Evolutionary conservation across 1,139 yeast genomes (phyloP), one percentile per base, ranked within the genome.

Genomic region (Nakaseomyces nivariensis): DNA sequence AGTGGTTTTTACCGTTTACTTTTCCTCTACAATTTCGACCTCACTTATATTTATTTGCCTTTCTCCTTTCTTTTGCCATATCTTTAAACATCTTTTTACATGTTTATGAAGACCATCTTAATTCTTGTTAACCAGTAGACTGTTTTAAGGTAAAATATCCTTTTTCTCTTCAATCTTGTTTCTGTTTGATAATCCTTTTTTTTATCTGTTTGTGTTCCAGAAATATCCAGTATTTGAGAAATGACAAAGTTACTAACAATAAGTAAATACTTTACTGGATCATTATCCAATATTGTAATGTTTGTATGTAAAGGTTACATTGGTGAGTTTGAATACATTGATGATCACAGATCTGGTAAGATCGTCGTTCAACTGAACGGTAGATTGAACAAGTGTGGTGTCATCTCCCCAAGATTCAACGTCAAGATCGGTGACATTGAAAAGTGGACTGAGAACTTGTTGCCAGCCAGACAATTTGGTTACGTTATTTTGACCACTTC

Each of bases 381-480:
- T 73, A 88, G 97, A 80, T 81, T 90, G 70, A 90, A 90, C 89
- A 90, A 90, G 78, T 88, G 95, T 74, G 97, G 97, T 78, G 97
- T 90, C 59, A 89, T 90, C 70, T 86, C 95, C 56, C 97, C 97
- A 75, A 88, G 97, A 79, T 90, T 88, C 79, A 90, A 90, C 78
- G 92, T 90, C 68, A 85, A 88, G 76, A 82, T 90, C 60, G 82
- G 74, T 68, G 97, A 90, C 70, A 83, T 90, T 67, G 97, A 90
- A 78, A 88, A 87, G 77, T 90, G 97, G 97, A 89, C 96, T 66
- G 95, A 82, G 73, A 89, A 88, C 82, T 82, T 90, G 72, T 79
- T 90, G 71, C 97, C 97, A 70, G 95, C 97, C 60, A 88, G 97
- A 85, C 97, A 90, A 76, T 90, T 90, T 69, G 97, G 97, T 78